A percentile compares a stretch with the other conserved stretches of the same genome.
phyloP scores from a whole-genome alignment of 2,329 filamentous ascomycete genomes.

The Aquanectria penicillioides region DNA sequence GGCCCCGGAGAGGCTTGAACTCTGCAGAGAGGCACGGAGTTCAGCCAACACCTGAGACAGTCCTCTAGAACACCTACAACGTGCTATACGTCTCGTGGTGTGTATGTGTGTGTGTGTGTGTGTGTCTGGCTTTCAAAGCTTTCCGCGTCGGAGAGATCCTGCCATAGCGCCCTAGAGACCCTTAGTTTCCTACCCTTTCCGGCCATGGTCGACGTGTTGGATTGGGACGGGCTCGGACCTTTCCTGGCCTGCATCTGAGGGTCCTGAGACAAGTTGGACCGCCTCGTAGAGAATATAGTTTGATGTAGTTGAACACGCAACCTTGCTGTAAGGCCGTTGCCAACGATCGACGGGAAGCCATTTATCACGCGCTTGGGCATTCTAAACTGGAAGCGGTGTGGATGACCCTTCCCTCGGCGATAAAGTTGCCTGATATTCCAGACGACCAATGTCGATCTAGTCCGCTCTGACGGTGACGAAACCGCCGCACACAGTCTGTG shows the following conservation, averaged over 20 bases:
- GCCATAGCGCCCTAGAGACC: neutral
- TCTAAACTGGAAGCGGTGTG: conserved; percentile 5
- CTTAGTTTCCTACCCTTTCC: neutral
- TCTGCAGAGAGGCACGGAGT: too few species aligned
- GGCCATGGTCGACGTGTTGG: neutral
- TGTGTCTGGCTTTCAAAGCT: neutral
- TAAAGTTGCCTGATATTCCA: conserved; percentile 2
- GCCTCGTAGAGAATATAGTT: neutral
- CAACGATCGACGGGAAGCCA: conserved; percentile 5
- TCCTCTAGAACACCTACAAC: conserved; percentile 1
- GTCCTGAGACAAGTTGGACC: conserved; percentile 1
- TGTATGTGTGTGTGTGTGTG: neutral
- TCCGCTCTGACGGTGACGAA: neutral
- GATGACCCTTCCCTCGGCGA: neutral
- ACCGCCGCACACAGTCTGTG: conserved; percentile 8
- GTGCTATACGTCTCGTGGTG: neutral
- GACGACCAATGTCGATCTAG: conserved; percentile 6
- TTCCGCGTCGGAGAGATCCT: conserved; percentile 7
- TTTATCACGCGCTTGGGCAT: conserved; percentile 9
- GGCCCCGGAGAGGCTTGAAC: conserved; percentile 6
- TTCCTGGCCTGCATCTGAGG: conserved; percentile 2
- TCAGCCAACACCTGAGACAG: neutral
- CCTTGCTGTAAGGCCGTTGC: too few species aligned
- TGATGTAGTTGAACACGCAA: neutral
- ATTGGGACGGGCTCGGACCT: conserved; percentile 6